These are phyloP conservation scores for Rauvolfia tetraphylla DNA, from an alignment of 257 asterid genomes.

Conservation along the genomic window DNA sequence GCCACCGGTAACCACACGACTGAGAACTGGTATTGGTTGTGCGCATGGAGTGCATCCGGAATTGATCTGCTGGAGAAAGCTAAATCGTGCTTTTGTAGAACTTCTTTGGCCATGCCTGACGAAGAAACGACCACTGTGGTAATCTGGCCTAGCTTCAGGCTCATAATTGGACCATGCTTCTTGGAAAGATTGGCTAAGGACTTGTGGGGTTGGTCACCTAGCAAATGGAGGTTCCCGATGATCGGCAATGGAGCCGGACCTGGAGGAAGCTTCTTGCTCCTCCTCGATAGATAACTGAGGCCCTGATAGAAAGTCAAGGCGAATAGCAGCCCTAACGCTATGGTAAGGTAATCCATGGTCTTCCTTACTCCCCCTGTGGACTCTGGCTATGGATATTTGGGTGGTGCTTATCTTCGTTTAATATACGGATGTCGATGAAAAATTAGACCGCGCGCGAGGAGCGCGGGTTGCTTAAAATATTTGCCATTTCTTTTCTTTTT, in stretches of 20 bases:
- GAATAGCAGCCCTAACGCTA: constrained; percentile 43
- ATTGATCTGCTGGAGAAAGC: constrained; percentile 46
- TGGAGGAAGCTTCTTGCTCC: constrained; percentile 17
- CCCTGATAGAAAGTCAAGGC: constrained; percentile 14
- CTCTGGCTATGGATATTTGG: neutral
- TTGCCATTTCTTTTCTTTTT: neutral
- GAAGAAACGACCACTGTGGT: constrained; percentile 63
- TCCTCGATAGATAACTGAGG: constrained; percentile 8
- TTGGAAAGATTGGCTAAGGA: constrained; percentile 55
- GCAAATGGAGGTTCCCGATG: constrained; percentile 67
- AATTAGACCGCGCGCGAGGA: neutral
- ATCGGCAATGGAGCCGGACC: constrained; percentile 63
- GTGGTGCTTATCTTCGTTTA: neutral
- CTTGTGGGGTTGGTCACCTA: constrained; percentile 65
- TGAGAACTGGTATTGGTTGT: constrained; percentile 53
- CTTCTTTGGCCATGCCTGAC: constrained; percentile 52
- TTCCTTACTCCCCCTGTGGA: neutral
- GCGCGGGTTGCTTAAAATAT: neutral
- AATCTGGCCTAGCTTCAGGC: constrained; percentile 50
- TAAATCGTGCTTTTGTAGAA: constrained; percentile 63
- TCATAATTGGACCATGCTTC: constrained; percentile 62
- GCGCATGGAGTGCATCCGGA: constrained; percentile 59
- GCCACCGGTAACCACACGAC: constrained; percentile 69
- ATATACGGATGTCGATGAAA: neutral
- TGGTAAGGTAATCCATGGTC: constrained; percentile 23